A percentile compares a stretch with the other conserved stretches of the same genome.
These are phyloP conservation scores for Melampsora medusae DNA, from an alignment of 1,284 basidiomycete species.

Conservation along the genomic window DNA sequence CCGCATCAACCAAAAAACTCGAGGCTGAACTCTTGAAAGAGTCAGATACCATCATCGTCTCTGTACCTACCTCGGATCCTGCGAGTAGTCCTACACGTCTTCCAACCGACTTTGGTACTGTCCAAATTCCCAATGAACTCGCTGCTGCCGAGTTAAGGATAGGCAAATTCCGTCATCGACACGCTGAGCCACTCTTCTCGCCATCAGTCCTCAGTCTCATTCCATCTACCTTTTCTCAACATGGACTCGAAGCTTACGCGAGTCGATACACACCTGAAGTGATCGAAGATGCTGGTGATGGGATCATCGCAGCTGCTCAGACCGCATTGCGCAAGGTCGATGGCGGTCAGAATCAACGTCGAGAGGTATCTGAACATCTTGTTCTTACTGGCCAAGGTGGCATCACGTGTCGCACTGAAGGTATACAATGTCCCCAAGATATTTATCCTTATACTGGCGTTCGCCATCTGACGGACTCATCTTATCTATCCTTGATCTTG, in stretches of 20 bases:
- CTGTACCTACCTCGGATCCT: no score
- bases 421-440: slow-evolving; percentile 2
- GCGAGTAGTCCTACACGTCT: no score
- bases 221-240: slow-evolving; percentile 21
- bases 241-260: slow-evolving; percentile 35
- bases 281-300: slow-evolving; percentile 11
- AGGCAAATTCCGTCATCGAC: slow-evolving; percentile 27
- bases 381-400: slow-evolving; percentile 31
- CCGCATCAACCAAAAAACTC: slow-evolving; percentile 10
- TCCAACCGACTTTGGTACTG: no score
- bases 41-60: slow-evolving; percentile 33
- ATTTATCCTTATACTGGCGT: not conserved
- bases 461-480: not conserved
- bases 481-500: not conserved
- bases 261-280: slow-evolving; percentile 15
- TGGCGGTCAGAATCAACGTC: slow-evolving; percentile 19
- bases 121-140: no score
- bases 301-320: not conserved
- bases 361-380: slow-evolving; percentile 26
- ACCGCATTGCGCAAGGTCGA: slow-evolving; percentile 16
- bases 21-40: slow-evolving; percentile 30
- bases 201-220: slow-evolving; percentile 24
- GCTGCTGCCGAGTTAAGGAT: no score
- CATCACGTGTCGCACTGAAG: slow-evolving; percentile 38
- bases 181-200: slow-evolving; percentile 41